Percentiles rank a stretch among this genome's conserved stretches.
These are phyloP conservation scores for Calendula officinalis DNA, from an alignment of 129 eudicot species.

Conservation along the genomic window DNA sequence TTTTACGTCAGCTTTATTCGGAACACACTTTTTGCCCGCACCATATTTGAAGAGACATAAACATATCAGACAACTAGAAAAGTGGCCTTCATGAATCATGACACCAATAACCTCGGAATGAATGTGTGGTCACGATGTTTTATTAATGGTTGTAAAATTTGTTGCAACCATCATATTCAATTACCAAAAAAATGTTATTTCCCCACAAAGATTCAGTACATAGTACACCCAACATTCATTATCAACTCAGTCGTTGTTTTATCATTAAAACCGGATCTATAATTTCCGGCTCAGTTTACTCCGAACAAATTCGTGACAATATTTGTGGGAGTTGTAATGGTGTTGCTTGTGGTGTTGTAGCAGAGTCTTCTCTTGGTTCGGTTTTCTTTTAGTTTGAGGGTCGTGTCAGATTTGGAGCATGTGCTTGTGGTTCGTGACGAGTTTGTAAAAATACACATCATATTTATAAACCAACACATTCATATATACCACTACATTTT, in stretches of 20 bases:
- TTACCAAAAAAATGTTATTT: background rate
- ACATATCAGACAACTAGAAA: background rate
- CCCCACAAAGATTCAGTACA: background rate
- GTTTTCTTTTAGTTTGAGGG: too few relatives aligned
- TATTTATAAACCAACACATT: too few relatives aligned
- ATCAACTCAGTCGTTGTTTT: background rate
- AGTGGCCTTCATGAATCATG: background rate
- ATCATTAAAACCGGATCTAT: too few relatives aligned
- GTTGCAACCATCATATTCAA: slow-evolving; percentile 15
- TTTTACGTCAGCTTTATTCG: background rate
- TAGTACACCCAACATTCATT: background rate
- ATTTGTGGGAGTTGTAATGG: too few relatives aligned
- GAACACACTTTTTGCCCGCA: background rate
- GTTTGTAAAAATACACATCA: too few relatives aligned
- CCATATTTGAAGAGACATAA: background rate
- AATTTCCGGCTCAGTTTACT: too few relatives aligned
- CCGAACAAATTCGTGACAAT: too few relatives aligned
- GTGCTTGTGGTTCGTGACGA: too few relatives aligned
- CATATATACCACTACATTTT: background rate
- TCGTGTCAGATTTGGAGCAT: too few relatives aligned
- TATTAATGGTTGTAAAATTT: slow-evolving; percentile 13
- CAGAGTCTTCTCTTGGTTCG: too few relatives aligned
- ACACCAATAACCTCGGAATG: background rate
- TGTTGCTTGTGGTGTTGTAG: too few relatives aligned
- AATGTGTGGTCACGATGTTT: slow-evolving; percentile 18